These are phyloP conservation scores for Daldinia eschscholtzii DNA, from an alignment of 2,329 filamentous ascomycete species.

Conservation along the genomic window DNA sequence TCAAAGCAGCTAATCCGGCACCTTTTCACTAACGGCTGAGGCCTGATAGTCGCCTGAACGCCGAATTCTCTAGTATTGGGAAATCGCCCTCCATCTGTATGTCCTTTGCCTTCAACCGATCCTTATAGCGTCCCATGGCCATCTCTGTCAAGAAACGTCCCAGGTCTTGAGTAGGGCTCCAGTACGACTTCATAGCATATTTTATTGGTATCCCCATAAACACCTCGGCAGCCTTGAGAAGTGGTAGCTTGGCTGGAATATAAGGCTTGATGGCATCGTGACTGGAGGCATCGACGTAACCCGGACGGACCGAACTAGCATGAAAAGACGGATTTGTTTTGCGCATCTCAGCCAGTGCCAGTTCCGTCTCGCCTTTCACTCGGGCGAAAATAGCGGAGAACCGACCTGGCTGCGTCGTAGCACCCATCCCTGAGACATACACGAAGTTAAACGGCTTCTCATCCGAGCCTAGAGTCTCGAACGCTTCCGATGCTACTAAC, in stretches of 20 bases:
- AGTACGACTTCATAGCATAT: constrained; percentile 33
- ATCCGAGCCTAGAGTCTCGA: constrained; percentile 55
- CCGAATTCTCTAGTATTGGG: constrained; percentile 51
- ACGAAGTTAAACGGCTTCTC: constrained; percentile 74
- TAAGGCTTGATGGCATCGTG: constrained; percentile 61
- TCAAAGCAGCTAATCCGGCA: not conserved
- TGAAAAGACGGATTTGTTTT: constrained; percentile 61
- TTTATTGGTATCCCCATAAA: constrained; percentile 49
- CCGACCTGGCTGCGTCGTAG: constrained; percentile 67
- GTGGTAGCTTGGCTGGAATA: constrained; percentile 52
- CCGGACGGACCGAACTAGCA: constrained; percentile 70
- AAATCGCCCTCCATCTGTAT: constrained; percentile 49
- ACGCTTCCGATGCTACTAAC: constrained; percentile 62
- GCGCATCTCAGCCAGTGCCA: constrained; percentile 66
- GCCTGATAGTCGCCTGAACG: constrained; percentile 46
- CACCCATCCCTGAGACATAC: constrained; percentile 75
- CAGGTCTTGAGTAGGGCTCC: constrained; percentile 60
- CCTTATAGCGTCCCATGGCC: constrained; percentile 59
- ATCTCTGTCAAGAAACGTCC: constrained; percentile 60
- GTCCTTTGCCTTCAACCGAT: constrained; percentile 42
- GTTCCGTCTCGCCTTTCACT: constrained; percentile 77
- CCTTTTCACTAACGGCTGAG: constrained; percentile 36
- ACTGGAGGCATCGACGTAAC: constrained; percentile 64
- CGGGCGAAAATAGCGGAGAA: constrained; percentile 70
- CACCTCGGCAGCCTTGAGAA: constrained; percentile 25